Evolutionary conservation across 2,329 filamentous ascomycete genomes (phyloP).

Genomic region (Pestalotiopsis sp.): DNA sequence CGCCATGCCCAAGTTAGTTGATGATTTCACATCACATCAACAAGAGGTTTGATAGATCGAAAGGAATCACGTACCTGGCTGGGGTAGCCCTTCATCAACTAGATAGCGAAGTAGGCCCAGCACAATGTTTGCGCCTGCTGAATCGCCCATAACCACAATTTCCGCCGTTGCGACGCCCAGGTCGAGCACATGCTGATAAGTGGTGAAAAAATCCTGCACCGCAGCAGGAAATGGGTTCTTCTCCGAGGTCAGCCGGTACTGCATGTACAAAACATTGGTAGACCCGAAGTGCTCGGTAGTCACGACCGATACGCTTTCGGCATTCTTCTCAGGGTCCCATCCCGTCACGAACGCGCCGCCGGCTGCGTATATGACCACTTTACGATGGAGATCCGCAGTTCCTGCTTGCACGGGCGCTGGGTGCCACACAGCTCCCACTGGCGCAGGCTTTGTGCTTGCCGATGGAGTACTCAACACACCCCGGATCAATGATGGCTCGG

Average conservation of each 20-base stretch:
- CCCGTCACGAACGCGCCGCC: slow-evolving; percentile 22
- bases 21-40: too few species aligned
- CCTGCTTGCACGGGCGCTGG: slow-evolving; percentile 1
- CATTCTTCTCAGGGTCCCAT: slow-evolving; percentile 16
- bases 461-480: slow-evolving; percentile 16
- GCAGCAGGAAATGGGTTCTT: slow-evolving; percentile 22
- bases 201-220: slow-evolving; percentile 20
- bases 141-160: slow-evolving; percentile 22
- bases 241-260: slow-evolving; percentile 20
- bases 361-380: slow-evolving; percentile 16
- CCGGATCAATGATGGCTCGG: slow-evolving; percentile 7
- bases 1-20: slow-evolving; percentile 12
- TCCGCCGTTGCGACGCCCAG: slow-evolving; percentile 20
- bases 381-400: not conserved
- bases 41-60: not conserved
- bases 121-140: slow-evolving; percentile 22
- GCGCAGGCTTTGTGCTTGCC: slow-evolving; percentile 16
- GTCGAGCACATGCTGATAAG: slow-evolving; percentile 20
- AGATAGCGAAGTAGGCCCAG: slow-evolving; percentile 23
- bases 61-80: slow-evolving; percentile 19
- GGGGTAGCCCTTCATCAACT: slow-evolving; percentile 16
- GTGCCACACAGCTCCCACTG: slow-evolving; percentile 20
- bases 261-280: slow-evolving; percentile 16
- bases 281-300: slow-evolving; percentile 14
- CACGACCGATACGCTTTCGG: not conserved